Conservation (phyloP, 345 rosid species). For the Eutrema yunnanense region DNA sequence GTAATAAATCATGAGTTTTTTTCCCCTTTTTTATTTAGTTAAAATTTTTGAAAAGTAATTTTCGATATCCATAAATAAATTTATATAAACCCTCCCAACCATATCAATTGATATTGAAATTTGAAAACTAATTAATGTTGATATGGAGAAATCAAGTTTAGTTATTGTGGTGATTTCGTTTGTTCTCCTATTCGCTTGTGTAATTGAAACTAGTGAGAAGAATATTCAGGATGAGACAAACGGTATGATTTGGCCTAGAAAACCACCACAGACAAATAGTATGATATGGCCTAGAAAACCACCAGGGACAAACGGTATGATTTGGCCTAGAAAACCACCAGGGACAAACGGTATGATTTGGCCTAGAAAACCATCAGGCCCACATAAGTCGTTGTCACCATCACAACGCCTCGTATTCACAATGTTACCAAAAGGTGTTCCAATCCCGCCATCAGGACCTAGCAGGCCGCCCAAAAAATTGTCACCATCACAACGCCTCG, state of each 20-base stretch:
- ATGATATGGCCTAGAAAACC: not conserved
- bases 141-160: not conserved
- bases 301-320: too few species aligned
- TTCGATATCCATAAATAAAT: too few species aligned
- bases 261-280: not conserved
- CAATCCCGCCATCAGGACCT: constrained; percentile 14
- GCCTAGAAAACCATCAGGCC: not conserved
- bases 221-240: not conserved
- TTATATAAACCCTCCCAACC: not conserved
- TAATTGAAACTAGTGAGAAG: not conserved
- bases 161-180: not conserved
- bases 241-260: too few species aligned
- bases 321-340: too few species aligned
- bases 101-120: not conserved
- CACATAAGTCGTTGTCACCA: not conserved
- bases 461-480: not conserved
- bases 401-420: not conserved
- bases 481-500: not conserved
- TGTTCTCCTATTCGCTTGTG: constrained; percentile 8
- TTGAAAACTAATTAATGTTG: not conserved
- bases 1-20: too few species aligned
- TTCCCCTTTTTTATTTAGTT: too few species aligned
- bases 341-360: not conserved
- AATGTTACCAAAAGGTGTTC: constrained; percentile 14
- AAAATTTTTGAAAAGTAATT: too few species aligned